A percentile compares a stretch with the other conserved stretches of the same genome.
Conservation (phyloP, 1,139 yeast species). For the Kurtzmaniella quercitrusa region DNA sequence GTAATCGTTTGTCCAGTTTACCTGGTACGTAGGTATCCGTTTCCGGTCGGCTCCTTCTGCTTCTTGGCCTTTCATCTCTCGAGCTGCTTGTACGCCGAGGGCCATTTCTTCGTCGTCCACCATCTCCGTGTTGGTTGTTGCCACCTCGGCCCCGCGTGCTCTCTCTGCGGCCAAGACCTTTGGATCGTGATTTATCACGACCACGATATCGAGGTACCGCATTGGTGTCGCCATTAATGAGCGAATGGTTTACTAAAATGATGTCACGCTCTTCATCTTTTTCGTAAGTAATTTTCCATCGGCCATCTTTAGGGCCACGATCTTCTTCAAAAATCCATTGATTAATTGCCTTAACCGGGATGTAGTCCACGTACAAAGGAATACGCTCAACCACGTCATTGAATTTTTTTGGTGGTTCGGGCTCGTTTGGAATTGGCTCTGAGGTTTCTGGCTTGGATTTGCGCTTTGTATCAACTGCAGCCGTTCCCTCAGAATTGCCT, state of each 20-base stretch:
- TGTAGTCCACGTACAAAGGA: constrained; percentile 36
- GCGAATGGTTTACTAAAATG: constrained; percentile 35
- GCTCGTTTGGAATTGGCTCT: constrained; percentile 10
- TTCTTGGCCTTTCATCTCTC: constrained; percentile 2
- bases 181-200: constrained; percentile 9
- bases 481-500: not conserved
- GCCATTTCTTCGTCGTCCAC: constrained; percentile 7
- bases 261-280: constrained; percentile 18
- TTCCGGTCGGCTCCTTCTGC: constrained; percentile 4
- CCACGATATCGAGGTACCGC: constrained; percentile 20
- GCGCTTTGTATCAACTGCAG: not conserved
- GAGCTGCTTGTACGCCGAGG: not conserved
- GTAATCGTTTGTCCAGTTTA: too few species aligned
- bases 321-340: constrained; percentile 48
- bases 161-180: constrained; percentile 6
- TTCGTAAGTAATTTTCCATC: constrained; percentile 39
- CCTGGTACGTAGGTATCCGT: constrained; percentile 7
- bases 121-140: constrained; percentile 7
- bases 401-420: constrained; percentile 18
- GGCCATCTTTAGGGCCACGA: constrained; percentile 39
- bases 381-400: constrained; percentile 17
- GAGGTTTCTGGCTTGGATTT: not conserved
- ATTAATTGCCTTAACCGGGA: constrained; percentile 44
- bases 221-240: constrained; percentile 28
- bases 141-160: constrained; percentile 6